Conservation (phyloP, 2,329 filamentous ascomycete genomes). For the Arthrobotrys sphaeroides region DNA sequence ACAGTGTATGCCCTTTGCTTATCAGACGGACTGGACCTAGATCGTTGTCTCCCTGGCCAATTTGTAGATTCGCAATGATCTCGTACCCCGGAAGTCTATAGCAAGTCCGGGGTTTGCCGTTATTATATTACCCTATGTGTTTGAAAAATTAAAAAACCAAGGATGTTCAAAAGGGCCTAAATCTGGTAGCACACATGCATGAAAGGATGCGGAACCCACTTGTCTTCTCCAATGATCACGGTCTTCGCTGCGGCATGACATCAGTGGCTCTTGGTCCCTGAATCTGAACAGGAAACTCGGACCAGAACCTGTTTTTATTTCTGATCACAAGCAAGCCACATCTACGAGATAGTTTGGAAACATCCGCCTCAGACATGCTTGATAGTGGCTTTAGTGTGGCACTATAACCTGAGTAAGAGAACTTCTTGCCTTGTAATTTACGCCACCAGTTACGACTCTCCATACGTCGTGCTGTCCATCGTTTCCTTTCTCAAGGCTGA, state of each 20-base stretch:
- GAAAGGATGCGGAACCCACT: background rate
- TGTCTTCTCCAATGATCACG: background rate
- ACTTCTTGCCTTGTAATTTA: too few species aligned
- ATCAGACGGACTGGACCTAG: background rate
- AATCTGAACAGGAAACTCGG: background rate
- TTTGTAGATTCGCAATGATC: background rate
- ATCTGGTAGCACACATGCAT: conserved; percentile 36
- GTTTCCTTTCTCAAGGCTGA: conserved; percentile 17
- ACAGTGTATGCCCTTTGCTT: background rate
- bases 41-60: background rate
- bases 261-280: conserved; percentile 37
- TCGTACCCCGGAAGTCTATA: background rate
- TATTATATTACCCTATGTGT: conserved; percentile 22
- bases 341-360: background rate
- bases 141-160: background rate
- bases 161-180: conserved; percentile 24
- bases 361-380: background rate
- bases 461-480: conserved; percentile 7
- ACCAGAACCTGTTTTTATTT: conserved; percentile 30
- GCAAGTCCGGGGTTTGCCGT: background rate
- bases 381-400: background rate
- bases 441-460: too few species aligned
- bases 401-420: background rate
- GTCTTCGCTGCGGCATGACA: conserved; percentile 41
- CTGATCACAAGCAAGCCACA: background rate